Evolutionary conservation across 2,329 filamentous ascomycete species (phyloP), one percentile per base, ranked within the genome.

Genomic region (Pseudocercospora musae): DNA sequence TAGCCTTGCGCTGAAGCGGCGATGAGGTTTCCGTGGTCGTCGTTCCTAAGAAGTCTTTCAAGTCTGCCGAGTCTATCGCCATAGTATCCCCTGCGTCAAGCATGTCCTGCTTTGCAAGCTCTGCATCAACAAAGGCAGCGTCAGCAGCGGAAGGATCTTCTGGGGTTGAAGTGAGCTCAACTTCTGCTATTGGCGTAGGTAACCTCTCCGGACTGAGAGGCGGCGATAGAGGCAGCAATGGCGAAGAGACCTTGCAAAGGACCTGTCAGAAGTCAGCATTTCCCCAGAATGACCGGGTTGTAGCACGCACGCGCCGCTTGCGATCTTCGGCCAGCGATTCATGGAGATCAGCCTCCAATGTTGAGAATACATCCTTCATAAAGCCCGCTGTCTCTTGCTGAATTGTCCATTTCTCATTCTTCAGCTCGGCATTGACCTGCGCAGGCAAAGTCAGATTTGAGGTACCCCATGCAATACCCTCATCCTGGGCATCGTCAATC

Each of bases 151-250:
- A 69, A 2, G 75, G 75, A 42, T 71, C 64, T 46, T 71, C 66
- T 0, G 69, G 69, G 4, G 67, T 54, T 1, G 72, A 75, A 5
- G 68, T 63, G 23, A 79, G 65, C 4, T 69, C 68, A 37, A 79
- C 70, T 29, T 72, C 56, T 20, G 65, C 50, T 10, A 62, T 25
- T 7, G 59, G 21, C 9, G 48, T 33, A 8, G 64, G 53, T 6
- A 70, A 44, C 5, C 25, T 62, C 40, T 76, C 76, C 4, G 77
- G 78, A 48, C 69, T 73, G 27, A 71, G 57, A 6, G 74, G 69
- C 25, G 79, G 80, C 27, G 79, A 78, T 2, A 77, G 59, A 18
- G 81, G 79, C 18, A 83, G 72, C 8, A 84, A 66, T 3, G 80
- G 80, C n/a, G 81, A 81, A 1, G 80, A 79, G 15, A 73, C 73